Conservation (phyloP, 2,329 filamentous ascomycete species). For the Pseudogymnoascus sp. region DNA sequence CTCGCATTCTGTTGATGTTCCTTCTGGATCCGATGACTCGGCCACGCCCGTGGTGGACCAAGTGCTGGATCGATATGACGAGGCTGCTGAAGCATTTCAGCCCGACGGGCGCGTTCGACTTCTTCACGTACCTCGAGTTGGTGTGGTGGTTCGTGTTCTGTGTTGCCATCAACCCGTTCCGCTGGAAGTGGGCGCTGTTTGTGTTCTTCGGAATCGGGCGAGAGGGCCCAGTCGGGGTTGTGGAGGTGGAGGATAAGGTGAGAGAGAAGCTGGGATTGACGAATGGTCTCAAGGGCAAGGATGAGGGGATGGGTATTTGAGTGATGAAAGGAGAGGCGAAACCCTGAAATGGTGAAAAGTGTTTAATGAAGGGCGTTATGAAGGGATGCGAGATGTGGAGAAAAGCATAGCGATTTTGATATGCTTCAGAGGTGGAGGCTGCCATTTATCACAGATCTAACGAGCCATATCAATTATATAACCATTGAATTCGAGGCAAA, state of each 20-base stretch:
- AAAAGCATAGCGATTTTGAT: not conserved
- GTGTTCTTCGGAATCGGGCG: conserved; percentile 70
- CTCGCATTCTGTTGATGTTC: conserved; percentile 78
- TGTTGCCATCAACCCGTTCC: conserved; percentile 71
- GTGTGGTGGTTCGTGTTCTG: conserved; percentile 81
- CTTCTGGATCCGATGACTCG: conserved; percentile 68
- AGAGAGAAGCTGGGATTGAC: conserved; percentile 43
- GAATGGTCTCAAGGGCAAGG: conserved; percentile 17
- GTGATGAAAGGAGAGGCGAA: not conserved
- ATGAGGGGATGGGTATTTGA: conserved; percentile 13
- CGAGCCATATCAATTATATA: not conserved
- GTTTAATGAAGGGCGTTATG: not conserved
- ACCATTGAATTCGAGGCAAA: not conserved
- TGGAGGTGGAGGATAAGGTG: conserved; percentile 56
- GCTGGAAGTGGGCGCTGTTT: conserved; percentile 85
- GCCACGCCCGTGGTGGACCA: conserved; percentile 67
- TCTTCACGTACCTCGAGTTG: conserved; percentile 80
- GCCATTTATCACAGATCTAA: not conserved
- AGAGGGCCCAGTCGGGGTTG: conserved; percentile 55
- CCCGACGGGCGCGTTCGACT: conserved; percentile 73
- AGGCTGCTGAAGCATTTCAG: conserved; percentile 58
- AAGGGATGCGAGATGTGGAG: not conserved
- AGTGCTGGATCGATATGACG: conserved; percentile 81
- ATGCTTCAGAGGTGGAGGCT: not conserved
- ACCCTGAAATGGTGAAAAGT: not conserved